phyloP scores from a whole-genome alignment of 2,329 filamentous ascomycete species.

The Fusarium veterinarium region DNA sequence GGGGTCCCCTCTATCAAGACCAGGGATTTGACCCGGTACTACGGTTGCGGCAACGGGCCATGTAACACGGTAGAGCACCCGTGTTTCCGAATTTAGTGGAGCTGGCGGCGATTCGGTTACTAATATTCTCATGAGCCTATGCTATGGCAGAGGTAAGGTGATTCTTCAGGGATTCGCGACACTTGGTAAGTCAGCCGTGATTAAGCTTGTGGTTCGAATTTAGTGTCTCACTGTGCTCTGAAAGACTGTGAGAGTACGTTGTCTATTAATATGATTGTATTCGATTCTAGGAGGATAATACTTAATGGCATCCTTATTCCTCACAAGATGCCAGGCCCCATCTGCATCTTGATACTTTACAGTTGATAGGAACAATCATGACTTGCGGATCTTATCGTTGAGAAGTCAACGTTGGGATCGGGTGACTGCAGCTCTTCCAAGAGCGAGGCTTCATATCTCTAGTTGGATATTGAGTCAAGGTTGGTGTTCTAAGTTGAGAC shows the following conservation, averaged over 20 bases:
- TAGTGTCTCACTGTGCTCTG: not conserved
- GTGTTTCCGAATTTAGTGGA: not conserved
- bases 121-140: not conserved
- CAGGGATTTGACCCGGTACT: not conserved
- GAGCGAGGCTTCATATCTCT: constrained; percentile 1
- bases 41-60: not conserved
- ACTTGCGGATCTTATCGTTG: not conserved
- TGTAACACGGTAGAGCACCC: not conserved
- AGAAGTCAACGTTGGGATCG: not conserved
- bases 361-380: not conserved
- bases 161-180: not conserved
- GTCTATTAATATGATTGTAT: not conserved
- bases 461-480: not conserved
- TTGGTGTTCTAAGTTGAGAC: not conserved
- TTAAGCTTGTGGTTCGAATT: not conserved
- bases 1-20: not conserved
- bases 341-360: not conserved
- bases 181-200: not conserved
- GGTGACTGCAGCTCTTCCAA: not conserved
- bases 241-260: not conserved
- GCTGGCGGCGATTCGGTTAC: not conserved
- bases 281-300: not conserved
- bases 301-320: not conserved
- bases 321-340: not conserved
- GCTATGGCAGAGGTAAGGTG: not conserved